These are phyloP conservation scores for Xylaria telfairii DNA, from an alignment of 495 filamentous ascomycete species.

Conservation along the genomic window DNA sequence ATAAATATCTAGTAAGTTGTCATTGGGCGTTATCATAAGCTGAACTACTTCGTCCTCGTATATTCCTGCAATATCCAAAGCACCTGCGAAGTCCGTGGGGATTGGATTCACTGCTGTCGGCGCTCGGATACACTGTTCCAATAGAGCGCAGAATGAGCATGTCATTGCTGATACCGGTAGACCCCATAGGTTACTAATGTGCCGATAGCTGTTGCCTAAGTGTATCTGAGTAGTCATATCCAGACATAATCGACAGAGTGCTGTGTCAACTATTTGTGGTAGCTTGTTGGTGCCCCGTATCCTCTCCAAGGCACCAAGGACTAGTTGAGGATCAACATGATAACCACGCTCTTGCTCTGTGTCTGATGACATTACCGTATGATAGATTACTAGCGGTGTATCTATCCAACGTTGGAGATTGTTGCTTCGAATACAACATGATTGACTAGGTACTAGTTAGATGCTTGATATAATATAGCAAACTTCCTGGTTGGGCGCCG, in stretches of 20 bases:
- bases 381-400: not conserved
- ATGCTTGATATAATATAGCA: not conserved
- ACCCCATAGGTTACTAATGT: slow-evolving; percentile 1
- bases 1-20: not conserved
- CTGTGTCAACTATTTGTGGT: not conserved
- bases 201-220: not conserved
- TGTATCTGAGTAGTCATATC: slow-evolving; percentile 9
- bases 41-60: not conserved
- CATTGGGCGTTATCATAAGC: slow-evolving; percentile 3
- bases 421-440: too few relatives aligned
- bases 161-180: not conserved
- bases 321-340: slow-evolving; percentile 8
- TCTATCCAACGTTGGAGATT: not conserved
- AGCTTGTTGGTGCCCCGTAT: not conserved
- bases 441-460: too few relatives aligned
- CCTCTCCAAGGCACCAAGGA: not conserved
- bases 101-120: slow-evolving; percentile 1
- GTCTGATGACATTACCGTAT: not conserved
- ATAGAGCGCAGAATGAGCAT: slow-evolving; percentile 1
- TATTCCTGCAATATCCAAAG: slow-evolving; percentile 5
- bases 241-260: not conserved
- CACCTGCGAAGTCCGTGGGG: not conserved
- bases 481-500: too few relatives aligned
- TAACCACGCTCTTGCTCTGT: not conserved
- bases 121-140: slow-evolving; percentile 10